A percentile compares a stretch with the other conserved stretches of the same genome.
These are phyloP conservation scores for Steccherinum ochraceum DNA, from an alignment of 768 basidiomycete species.

Conservation along the genomic window DNA sequence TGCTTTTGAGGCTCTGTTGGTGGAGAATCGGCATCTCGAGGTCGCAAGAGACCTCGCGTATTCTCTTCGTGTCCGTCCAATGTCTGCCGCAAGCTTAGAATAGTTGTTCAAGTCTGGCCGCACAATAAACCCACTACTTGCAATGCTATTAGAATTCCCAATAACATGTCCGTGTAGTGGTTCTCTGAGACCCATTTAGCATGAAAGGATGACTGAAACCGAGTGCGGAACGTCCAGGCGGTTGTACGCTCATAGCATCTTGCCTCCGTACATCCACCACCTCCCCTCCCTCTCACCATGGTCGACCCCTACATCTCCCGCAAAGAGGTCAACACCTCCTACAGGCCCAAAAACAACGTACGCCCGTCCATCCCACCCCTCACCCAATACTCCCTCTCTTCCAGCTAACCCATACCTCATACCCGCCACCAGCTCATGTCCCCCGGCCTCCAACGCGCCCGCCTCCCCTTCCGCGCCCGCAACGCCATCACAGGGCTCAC, in stretches of 20 bases:
- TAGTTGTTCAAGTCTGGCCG: too few relatives aligned
- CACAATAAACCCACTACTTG: too few relatives aligned
- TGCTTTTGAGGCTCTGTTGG: too few relatives aligned
- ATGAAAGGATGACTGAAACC: too few relatives aligned
- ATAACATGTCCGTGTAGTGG: too few relatives aligned
- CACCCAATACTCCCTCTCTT: background rate
- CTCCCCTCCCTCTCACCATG: conserved; percentile 18
- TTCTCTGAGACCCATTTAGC: too few relatives aligned
- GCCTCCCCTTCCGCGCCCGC: conserved; percentile 71
- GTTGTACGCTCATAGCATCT: background rate
- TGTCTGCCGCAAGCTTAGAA: too few relatives aligned
- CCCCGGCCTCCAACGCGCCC: conserved; percentile 79
- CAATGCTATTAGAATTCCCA: too few relatives aligned
- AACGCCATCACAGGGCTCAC: conserved; percentile 75
- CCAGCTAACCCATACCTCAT: conserved; percentile 3
- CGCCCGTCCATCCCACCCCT: conserved; percentile 3
- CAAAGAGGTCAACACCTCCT: conserved; percentile 29
- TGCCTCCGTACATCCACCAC: conserved; percentile 1
- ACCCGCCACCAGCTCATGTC: conserved; percentile 65
- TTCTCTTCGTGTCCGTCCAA: too few relatives aligned
- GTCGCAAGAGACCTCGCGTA: too few relatives aligned
- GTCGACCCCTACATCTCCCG: conserved; percentile 28
- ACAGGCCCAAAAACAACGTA: conserved; percentile 34
- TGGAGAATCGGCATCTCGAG: too few relatives aligned
- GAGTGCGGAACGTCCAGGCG: background rate